These are phyloP conservation scores for Telfairia occidentalis DNA, from an alignment of 331 rosid genomes.

Conservation along the genomic window DNA sequence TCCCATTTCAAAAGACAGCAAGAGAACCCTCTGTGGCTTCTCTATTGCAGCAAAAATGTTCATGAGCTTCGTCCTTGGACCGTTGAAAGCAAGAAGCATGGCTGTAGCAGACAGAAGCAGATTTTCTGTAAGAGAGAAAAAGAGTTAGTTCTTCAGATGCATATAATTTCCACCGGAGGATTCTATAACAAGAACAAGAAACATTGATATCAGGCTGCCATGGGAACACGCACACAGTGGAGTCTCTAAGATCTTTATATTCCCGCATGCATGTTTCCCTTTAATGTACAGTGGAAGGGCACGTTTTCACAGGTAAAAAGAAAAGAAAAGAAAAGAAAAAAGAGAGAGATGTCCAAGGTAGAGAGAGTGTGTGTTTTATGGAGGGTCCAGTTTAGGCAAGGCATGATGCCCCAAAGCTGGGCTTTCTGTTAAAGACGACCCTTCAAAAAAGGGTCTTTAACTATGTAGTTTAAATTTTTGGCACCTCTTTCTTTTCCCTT, in stretches of 20 bases:
- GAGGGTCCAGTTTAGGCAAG: conserved; percentile 7
- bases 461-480: conserved; percentile 3
- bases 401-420: conserved; percentile 15
- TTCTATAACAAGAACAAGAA: not conserved
- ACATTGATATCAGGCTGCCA: not conserved
- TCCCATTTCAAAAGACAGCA: not conserved
- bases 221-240: conserved; percentile 11
- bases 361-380: not conserved
- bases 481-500: conserved; percentile 11
- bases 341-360: not conserved
- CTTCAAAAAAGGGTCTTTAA: conserved; percentile 10
- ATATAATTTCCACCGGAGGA: not conserved
- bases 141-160: conserved; percentile 9
- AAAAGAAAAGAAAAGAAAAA: not conserved
- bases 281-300: conserved; percentile 13
- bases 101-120: not conserved
- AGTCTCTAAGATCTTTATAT: conserved; percentile 7
- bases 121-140: not conserved
- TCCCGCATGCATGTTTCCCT: conserved; percentile 17
- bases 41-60: not conserved
- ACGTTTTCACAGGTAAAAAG: conserved; percentile 9
- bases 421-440: conserved; percentile 16
- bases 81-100: conserved; percentile 3
- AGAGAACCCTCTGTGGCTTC: not conserved
- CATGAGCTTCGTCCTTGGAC: not conserved